These are phyloP conservation scores for Warburgia ugandensis DNA, from an alignment of 164 flowering plant genomes.

Conservation along the genomic window DNA sequence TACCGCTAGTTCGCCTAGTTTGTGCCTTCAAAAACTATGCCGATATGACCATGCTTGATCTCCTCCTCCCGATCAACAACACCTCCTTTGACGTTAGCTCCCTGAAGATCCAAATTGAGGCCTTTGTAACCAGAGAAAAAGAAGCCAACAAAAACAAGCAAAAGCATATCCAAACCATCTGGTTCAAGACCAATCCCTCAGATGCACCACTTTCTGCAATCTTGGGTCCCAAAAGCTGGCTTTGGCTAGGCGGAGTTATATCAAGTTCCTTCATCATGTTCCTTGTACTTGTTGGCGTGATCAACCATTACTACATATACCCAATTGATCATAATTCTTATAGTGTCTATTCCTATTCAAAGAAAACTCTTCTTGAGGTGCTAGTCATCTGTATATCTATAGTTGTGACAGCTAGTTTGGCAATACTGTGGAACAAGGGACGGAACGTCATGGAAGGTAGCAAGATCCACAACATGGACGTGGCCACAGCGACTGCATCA, in stretches of 20 bases:
- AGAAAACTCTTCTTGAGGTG: constrained; percentile 28
- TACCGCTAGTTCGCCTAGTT: constrained; percentile 42
- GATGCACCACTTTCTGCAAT: constrained; percentile 48
- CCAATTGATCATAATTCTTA: constrained; percentile 55
- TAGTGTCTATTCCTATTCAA: constrained; percentile 23
- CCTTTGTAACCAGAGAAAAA: constrained; percentile 66
- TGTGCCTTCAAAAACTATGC: constrained; percentile 50
- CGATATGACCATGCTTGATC: constrained; percentile 62
- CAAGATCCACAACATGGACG: constrained; percentile 34
- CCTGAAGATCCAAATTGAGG: constrained; percentile 60
- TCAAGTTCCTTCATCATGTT: constrained; percentile 58
- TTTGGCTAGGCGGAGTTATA: constrained; percentile 62
- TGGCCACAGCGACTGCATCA: constrained; percentile 6
- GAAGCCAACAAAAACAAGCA: constrained; percentile 17
- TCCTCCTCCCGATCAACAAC: constrained; percentile 46
- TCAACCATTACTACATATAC: constrained; percentile 48
- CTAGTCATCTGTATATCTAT: constrained; percentile 41
- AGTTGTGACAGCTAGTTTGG: constrained; percentile 33
- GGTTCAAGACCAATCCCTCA: constrained; percentile 52
- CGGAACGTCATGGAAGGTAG: constrained; percentile 27
- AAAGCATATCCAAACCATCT: constrained; percentile 22
- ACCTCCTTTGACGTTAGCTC: constrained; percentile 27
- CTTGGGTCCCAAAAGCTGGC: constrained; percentile 68
- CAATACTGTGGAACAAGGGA: constrained; percentile 54
- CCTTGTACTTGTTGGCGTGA: constrained; percentile 43